Percentiles rank a stretch among this genome's conserved stretches.
phyloP scores from a whole-genome alignment of 2,329 filamentous ascomycete species.

The Talaromyces sp. region DNA sequence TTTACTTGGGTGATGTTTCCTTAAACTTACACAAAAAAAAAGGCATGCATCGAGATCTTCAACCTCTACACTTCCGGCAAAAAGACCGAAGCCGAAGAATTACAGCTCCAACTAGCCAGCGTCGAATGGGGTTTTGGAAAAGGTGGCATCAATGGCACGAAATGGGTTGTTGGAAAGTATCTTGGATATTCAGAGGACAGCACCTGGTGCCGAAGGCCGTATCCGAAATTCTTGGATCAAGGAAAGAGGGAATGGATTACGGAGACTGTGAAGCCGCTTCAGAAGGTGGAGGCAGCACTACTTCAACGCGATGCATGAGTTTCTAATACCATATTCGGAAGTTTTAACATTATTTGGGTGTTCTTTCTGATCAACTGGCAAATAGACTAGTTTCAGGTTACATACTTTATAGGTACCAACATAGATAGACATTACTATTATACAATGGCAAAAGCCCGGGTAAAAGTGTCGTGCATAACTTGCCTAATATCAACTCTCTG shows the following conservation, averaged over 20 bases:
- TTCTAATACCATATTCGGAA: not conserved
- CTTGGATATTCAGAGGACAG: constrained; percentile 48
- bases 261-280: constrained; percentile 4
- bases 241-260: constrained; percentile 44
- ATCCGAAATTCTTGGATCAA: constrained; percentile 43
- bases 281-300: constrained; percentile 1
- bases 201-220: constrained; percentile 50
- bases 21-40: not conserved
- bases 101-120: constrained; percentile 48
- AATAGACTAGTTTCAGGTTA: not conserved
- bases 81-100: constrained; percentile 41
- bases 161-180: constrained; percentile 53
- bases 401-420: not conserved
- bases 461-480: constrained; percentile 41
- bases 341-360: not conserved
- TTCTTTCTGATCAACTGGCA: not conserved
- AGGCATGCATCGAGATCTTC: constrained; percentile 44
- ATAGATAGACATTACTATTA: constrained; percentile 17
- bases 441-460: constrained; percentile 50
- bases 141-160: constrained; percentile 56
- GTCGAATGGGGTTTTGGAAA: constrained; percentile 54
- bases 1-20: not conserved
- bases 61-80: constrained; percentile 45
- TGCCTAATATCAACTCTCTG: constrained; percentile 33
- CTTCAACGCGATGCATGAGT: not conserved